A percentile compares a stretch with the other conserved stretches of the same genome.
Evolutionary conservation across 164 flowering plant genomes (phyloP).

Genomic region (Hamamelis virginiana): DNA sequence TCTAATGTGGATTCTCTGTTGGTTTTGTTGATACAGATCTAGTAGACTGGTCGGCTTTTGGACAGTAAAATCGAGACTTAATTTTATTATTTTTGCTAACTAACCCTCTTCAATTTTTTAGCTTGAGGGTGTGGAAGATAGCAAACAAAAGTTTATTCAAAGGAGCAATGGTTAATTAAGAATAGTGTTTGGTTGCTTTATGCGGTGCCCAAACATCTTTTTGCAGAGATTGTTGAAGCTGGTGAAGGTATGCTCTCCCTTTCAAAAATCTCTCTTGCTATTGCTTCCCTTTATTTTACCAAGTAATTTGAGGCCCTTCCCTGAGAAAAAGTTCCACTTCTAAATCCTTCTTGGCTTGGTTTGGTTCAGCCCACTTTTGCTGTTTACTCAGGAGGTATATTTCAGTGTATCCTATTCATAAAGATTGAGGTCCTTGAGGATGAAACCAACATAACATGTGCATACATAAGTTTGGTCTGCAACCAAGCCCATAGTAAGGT

Average conservation of each 20-base stretch:
- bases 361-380: no score
- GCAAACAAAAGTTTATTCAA: constrained; percentile 32
- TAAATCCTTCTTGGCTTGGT: no score
- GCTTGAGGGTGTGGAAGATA: constrained; percentile 39
- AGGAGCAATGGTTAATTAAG: constrained; percentile 23
- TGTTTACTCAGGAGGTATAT: no score
- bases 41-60: constrained; percentile 33
- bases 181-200: constrained; percentile 27
- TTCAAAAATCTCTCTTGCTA: not conserved
- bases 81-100: constrained; percentile 22
- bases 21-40: constrained; percentile 55
- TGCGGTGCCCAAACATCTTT: constrained; percentile 16
- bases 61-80: constrained; percentile 22
- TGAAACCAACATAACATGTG: no score
- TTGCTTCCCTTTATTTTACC: not conserved
- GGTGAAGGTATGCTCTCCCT: constrained; percentile 45
- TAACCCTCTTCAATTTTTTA: constrained; percentile 27
- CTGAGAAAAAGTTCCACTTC: not conserved
- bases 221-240: constrained; percentile 27
- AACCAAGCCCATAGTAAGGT: no score
- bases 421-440: no score
- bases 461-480: no score
- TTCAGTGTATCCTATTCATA: no score
- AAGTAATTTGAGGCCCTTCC: not conserved
- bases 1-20: constrained; percentile 38